Evolutionary conservation across 257 asterid species (phyloP).

Genomic region (Lycium barbarum): DNA sequence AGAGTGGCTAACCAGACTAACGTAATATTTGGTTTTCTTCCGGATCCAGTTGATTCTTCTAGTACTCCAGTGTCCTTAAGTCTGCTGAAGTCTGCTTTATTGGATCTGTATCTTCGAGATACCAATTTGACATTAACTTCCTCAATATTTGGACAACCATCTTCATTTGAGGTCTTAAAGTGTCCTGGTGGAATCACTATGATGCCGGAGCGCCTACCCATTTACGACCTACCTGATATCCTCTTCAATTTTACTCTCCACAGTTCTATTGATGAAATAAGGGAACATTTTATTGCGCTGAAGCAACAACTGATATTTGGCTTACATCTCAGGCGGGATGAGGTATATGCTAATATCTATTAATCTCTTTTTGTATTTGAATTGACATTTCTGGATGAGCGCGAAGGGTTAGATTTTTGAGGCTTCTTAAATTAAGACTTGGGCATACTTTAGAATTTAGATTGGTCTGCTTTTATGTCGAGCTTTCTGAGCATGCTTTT

Average conservation of each 20-base stretch:
- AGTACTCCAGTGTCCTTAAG: slow-evolving; percentile 51
- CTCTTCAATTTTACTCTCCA: slow-evolving; percentile 75
- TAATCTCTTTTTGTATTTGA: slow-evolving; percentile 28
- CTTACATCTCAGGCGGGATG: slow-evolving; percentile 62
- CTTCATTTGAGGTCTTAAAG: slow-evolving; percentile 72
- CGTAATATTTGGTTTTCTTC: slow-evolving; percentile 72
- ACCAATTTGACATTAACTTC: slow-evolving; percentile 69
- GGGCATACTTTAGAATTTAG: slow-evolving; percentile 8
- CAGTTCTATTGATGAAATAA: slow-evolving; percentile 74
- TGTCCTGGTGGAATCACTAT: slow-evolving; percentile 82
- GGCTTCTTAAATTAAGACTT: background rate
- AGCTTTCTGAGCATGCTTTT: slow-evolving; percentile 1
- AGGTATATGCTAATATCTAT: slow-evolving; percentile 50
- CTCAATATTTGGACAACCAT: slow-evolving; percentile 69
- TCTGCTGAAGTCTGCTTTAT: slow-evolving; percentile 61
- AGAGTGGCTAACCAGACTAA: slow-evolving; percentile 61
- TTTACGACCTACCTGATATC: slow-evolving; percentile 45
- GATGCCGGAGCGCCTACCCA: slow-evolving; percentile 53
- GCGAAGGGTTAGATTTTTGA: slow-evolving; percentile 9
- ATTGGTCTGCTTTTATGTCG: background rate
- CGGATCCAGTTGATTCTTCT: slow-evolving; percentile 61
- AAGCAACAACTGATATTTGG: slow-evolving; percentile 70
- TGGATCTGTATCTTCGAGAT: slow-evolving; percentile 68
- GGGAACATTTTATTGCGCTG: slow-evolving; percentile 61
- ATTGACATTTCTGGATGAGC: background rate